Percentiles rank a stretch among this genome's conserved stretches.
Evolutionary conservation across 2,329 filamentous ascomycete species (phyloP).

Genomic region (Cadophora malorum): DNA sequence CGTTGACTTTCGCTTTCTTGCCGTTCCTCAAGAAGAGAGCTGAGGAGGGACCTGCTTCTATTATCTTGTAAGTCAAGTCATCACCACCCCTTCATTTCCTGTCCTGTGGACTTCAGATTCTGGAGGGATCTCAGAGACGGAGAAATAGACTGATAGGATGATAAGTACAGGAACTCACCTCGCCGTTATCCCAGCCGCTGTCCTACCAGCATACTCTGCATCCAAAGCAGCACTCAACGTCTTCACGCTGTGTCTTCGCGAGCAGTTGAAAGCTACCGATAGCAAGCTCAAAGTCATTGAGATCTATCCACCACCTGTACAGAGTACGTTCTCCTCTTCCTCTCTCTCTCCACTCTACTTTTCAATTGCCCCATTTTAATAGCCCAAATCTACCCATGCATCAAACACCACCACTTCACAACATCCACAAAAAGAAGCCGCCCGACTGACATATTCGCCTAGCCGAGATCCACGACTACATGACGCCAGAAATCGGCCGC

Average conservation of each 20-base stretch:
- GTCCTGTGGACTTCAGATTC: no score
- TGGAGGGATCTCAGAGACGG: no score
- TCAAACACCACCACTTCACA: no score
- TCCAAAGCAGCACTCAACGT: slow-evolving; percentile 54
- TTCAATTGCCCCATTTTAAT: no score
- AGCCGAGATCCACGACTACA: slow-evolving; percentile 8
- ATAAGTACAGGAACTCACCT: slow-evolving; percentile 24
- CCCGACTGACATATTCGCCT: no score
- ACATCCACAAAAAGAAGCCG: no score
- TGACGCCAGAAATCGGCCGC: not conserved
- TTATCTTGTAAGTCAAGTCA: no score
- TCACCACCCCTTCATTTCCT: no score
- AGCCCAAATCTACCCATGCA: not conserved
- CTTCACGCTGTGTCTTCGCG: slow-evolving; percentile 51
- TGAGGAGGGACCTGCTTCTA: slow-evolving; percentile 10
- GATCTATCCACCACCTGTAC: slow-evolving; percentile 47
- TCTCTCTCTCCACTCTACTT: not conserved
- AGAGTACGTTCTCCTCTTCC: not conserved
- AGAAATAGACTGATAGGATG: slow-evolving; percentile 23
- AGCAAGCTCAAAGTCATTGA: slow-evolving; percentile 50
- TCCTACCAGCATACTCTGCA: slow-evolving; percentile 47
- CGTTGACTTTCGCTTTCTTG: slow-evolving; percentile 48
- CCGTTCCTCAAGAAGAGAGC: slow-evolving; percentile 43
- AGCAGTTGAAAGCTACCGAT: slow-evolving; percentile 45
- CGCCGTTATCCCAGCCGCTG: not conserved